Evolutionary conservation across 176 grass and related monocot genomes (phyloP).

Genomic region (Elaeis guineensis): DNA sequence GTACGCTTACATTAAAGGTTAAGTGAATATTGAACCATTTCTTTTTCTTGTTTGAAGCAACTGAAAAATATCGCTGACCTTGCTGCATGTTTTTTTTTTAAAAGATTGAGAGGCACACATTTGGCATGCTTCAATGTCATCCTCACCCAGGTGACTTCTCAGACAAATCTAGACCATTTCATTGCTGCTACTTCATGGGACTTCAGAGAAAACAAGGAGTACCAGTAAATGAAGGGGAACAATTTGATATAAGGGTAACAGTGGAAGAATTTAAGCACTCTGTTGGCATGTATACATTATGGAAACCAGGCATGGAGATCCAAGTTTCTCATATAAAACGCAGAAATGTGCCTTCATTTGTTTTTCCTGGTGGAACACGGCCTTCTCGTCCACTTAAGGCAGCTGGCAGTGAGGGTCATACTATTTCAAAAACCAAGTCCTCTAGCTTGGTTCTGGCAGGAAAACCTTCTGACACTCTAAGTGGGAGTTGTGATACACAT

Average conservation of each 20-base stretch:
- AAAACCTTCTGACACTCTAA: constrained; percentile 12
- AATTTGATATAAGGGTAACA: constrained; percentile 81
- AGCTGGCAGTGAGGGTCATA: constrained; percentile 15
- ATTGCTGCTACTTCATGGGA: constrained; percentile 78
- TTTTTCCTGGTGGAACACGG: constrained; percentile 66
- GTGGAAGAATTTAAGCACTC: constrained; percentile 71
- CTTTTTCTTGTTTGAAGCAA: not conserved
- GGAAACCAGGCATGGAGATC: constrained; percentile 76
- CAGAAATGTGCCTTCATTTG: constrained; percentile 65
- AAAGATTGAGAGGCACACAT: constrained; percentile 67
- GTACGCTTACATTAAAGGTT: constrained; percentile 81
- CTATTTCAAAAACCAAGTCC: constrained; percentile 25
- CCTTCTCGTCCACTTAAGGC: constrained; percentile 42
- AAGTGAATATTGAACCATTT: constrained; percentile 21
- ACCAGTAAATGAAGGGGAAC: constrained; percentile 57
- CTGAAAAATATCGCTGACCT: not conserved
- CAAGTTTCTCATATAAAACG: constrained; percentile 75
- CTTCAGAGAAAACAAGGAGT: constrained; percentile 62
- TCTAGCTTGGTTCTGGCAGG: constrained; percentile 30
- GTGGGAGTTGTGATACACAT: constrained; percentile 15
- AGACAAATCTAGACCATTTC: constrained; percentile 43
- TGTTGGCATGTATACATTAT: constrained; percentile 39
- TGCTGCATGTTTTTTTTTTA: not conserved
- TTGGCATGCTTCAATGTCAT: constrained; percentile 63
- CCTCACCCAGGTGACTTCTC: constrained; percentile 66